phyloP scores from a whole-genome alignment of 2,329 filamentous ascomycete species.

The Thelonectria discophora region DNA sequence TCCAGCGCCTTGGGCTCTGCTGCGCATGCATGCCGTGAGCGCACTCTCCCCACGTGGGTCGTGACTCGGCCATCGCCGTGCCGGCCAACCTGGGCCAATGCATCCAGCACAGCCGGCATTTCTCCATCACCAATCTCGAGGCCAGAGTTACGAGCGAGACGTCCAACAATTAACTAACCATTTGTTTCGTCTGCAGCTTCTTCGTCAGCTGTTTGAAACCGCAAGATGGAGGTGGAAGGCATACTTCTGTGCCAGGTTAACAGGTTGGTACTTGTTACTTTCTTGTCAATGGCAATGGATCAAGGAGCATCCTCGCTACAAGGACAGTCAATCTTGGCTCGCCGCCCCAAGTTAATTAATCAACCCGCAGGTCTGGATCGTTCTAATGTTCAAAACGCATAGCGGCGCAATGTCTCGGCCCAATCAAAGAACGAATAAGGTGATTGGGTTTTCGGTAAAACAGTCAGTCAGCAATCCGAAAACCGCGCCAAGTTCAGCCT shows the following conservation, averaged over 20 bases:
- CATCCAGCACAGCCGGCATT: constrained; percentile 4
- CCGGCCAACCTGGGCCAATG: constrained; percentile 17
- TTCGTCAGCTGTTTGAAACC: not conserved
- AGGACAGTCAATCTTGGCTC: constrained; percentile 7
- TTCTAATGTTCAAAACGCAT: constrained; percentile 35
- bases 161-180: not conserved
- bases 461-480: not conserved
- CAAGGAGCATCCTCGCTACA: constrained; percentile 22
- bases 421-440: not conserved
- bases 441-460: not conserved
- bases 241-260: not conserved
- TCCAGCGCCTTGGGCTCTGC: constrained; percentile 20
- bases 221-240: not conserved
- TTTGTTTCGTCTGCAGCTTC: not conserved
- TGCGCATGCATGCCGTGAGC: constrained; percentile 35
- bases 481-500: no score
- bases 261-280: not conserved
- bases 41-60: constrained; percentile 40
- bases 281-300: not conserved
- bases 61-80: constrained; percentile 39
- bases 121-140: constrained; percentile 7
- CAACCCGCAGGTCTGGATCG: constrained; percentile 34
- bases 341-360: not conserved
- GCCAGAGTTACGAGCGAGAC: constrained; percentile 7
- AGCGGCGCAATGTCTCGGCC: constrained; percentile 19